A percentile compares a stretch with the other conserved stretches of the same genome.
phyloP scores from a whole-genome alignment of 1,139 yeast species.

The Wickerhamomyces sp. region DNA sequence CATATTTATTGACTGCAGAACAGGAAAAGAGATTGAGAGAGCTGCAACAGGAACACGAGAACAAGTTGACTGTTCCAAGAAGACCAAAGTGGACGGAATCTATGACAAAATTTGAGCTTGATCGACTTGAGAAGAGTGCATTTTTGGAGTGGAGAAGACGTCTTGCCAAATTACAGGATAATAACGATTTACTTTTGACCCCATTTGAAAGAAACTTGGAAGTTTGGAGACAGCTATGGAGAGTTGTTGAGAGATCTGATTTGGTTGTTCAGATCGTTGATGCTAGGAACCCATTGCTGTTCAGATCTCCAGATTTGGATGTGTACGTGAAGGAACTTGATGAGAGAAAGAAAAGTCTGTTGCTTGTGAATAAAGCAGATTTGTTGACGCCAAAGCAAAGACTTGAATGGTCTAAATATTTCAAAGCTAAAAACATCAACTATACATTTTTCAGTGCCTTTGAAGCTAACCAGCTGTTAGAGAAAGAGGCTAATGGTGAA shows the following conservation, averaged over 20 bases:
- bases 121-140: constrained; percentile 83
- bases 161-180: constrained; percentile 79
- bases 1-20: constrained; percentile 56
- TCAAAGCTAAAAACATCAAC: constrained; percentile 59
- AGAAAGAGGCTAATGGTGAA: constrained; percentile 42
- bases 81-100: constrained; percentile 79
- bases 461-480: constrained; percentile 68
- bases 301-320: constrained; percentile 87
- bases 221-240: constrained; percentile 98
- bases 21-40: constrained; percentile 60
- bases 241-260: constrained; percentile 95
- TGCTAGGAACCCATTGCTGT: constrained; percentile 89
- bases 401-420: constrained; percentile 80
- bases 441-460: constrained; percentile 94
- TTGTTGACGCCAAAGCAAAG: constrained; percentile 74
- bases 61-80: constrained; percentile 87
- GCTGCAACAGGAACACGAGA: constrained; percentile 70
- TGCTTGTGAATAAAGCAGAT: constrained; percentile 94
- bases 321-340: constrained; percentile 73
- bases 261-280: constrained; percentile 96
- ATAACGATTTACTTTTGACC: constrained; percentile 73
- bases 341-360: constrained; percentile 64
- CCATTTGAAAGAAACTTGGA: constrained; percentile 97
- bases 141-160: constrained; percentile 93
- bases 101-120: constrained; percentile 74